Base-by-base conservation (phyloP, 2,329 filamentous ascomycete genomes). In the Pseudogymnoascus sp. region DNA sequence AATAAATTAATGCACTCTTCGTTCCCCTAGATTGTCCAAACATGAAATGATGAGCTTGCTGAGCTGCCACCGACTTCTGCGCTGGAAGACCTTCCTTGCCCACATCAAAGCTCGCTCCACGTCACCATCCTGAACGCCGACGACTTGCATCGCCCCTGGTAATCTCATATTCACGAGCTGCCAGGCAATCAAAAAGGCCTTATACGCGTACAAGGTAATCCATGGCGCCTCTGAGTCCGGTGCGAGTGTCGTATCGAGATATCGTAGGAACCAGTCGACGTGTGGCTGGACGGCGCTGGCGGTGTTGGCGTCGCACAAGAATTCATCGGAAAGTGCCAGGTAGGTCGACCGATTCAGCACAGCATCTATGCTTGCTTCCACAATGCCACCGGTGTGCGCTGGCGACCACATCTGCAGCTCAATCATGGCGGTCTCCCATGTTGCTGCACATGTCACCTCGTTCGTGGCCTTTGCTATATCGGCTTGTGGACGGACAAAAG, bases 361-460 rank as follows among this genome's bases (percentile, higher is more conserved):
- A 0, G 70, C 70, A 38, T 77, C 74, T 59, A 78, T 71, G 28
- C 71, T 76, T 10, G 70, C 71, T 8, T 70, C 73, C 0, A 78
- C 73, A 14, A 77, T 74, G 0, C 76, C 76, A 2, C 72, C 70
- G 0, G 75, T 78, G 62, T 78, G 76, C 2, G 74, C 71, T 2
- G 75, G 74, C 0, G 76, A 78, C 76, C 76, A 78, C 40, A 78
- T 70, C 59, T 76, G 75, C 4, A 77, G 67, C 61, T 78, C 76
- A 18, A 78, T 72, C 76, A 77, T 78, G 37, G 75, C 76, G 6
- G 71, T 76, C 46, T 77, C 69, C 76, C 76, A 78, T 5, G 74
- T 76, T 10, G 76, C 76, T 12, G 73, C 70, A 59, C 71, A 73
- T 2, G 73, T 63, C 3, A 68, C 64, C 5, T 67, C 16, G 59